Evolutionary conservation across 2,329 filamentous ascomycete species (phyloP), one percentile per base, ranked within the genome.

Genomic region (Clarireedia homoeocarpa): DNA sequence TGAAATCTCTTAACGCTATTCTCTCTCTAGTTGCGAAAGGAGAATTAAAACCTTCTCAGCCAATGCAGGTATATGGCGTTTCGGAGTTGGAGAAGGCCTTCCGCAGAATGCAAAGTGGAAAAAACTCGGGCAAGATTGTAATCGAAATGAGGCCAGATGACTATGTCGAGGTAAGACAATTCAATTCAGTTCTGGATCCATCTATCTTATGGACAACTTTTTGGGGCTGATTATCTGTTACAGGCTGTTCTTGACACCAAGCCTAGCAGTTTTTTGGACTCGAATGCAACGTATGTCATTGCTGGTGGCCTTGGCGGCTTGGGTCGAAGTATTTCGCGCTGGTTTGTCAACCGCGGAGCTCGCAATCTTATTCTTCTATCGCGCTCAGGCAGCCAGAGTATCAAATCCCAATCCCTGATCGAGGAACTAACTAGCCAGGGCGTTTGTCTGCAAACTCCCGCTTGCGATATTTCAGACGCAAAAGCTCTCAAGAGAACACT

Each of bases 381-480:
- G 9, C 57, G 69, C 7, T 58, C 53, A 14, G 62, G 60, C 9
- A 26, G 30, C 45, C 9, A 24, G 17, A 2, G 42, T 27, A 15
- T 56, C 51, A 26, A 20, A 47, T 38, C 49, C n/a, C 24, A 52
- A 38, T 23, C 48, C 10, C 48, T 64, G 4, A 17, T 61, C 15
- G 5, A 30, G 2, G 38, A 52, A 14, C 46, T 63, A n/a, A 26
- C 40, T 24, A 54, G 59, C 1, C 57, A 63, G 2, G 74, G 73
- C 0, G 74, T 75, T 1, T 69, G 72, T 17, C 69, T 79, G 23
- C 62, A 73, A 9, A 71, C 78, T 12, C 70, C 71, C 30, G 60
- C 66, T 5, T 81, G 79, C 65, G 75, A 83, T 55, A 75, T 81
- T 2, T 70, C 73, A 1, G 68, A 73, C 17, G 60, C 66, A 1